Evolutionary conservation across 2,329 filamentous ascomycete genomes (phyloP).

Genomic region (Fusarium camptoceras): DNA sequence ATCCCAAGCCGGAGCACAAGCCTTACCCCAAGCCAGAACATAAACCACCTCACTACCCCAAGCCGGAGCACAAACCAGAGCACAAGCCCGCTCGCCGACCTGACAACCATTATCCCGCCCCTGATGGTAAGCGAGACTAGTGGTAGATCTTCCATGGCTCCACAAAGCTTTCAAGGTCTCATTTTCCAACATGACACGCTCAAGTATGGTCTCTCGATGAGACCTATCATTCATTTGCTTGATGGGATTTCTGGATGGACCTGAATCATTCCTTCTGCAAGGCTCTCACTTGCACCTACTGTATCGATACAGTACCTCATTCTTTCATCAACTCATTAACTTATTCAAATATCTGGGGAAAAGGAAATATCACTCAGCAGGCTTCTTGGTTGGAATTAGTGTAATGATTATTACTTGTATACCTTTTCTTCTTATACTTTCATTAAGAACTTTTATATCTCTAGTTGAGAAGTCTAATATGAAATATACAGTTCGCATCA

Average conservation of each 20-base stretch:
- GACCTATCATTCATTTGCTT: background rate
- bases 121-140: background rate
- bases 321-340: background rate
- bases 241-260: background rate
- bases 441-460: background rate
- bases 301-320: background rate
- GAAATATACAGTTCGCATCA: background rate
- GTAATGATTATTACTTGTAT: background rate
- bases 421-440: background rate
- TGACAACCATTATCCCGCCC: background rate
- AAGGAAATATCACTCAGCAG: background rate
- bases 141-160: background rate
- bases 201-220: background rate
- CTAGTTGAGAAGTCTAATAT: background rate
- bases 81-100: too few relatives aligned
- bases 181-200: background rate
- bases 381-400: background rate
- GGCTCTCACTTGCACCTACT: background rate
- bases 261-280: background rate
- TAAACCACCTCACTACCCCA: too few relatives aligned
- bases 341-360: background rate
- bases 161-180: background rate
- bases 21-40: too few relatives aligned
- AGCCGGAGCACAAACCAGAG: accelerated
- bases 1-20: too few relatives aligned